Evolutionary conservation across 306 rosid species (phyloP), one percentile per base, ranked within the genome.

Genomic region (Castanea mollissima): DNA sequence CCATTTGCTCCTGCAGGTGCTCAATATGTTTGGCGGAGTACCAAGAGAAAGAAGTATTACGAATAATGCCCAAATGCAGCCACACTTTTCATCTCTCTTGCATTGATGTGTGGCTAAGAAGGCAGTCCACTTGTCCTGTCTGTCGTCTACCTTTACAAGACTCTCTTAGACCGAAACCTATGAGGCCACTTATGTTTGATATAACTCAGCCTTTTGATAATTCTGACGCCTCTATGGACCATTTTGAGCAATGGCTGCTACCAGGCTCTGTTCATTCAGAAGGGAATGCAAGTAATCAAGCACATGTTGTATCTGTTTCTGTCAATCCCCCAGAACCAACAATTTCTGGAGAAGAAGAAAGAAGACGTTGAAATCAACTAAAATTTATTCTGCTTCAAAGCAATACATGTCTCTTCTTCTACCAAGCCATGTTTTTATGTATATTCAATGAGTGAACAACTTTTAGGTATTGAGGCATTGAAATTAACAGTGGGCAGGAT

Each of bases 21-120:
- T 91, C 96, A 84, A 95, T 95, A 81, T 95, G 99, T 83, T 85
- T 95, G 81, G 86, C 88, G 6, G 98, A 95, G 23, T 95, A 95
- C 83, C 92, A 91, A 85, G 99, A 92, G 83, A 89, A 87, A 81
- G 99, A 95, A 74, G 64, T 92, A 13, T 29, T 95, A 75, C 83
- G 99, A 59, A 92, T 92, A 76, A 92, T 95, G 91, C 99, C 99
- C 1, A 87, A 92, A 80, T 95, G 99, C 84, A 94, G 97, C 59
- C 99, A 95, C 87, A 89, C 74, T 57, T 95, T 92, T 79, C 99
- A 95, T 78, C 97, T 92, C 79, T 84, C 91, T 74, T 95, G 99
- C 87, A 95, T 95, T 79, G 98, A 95, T 76, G 80, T 80, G 16
- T 95, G 99, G 99, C 86, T 95, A 56, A 89, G 92, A 79, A 95